Evolutionary conservation across 176 grass and related monocot genomes (phyloP).

Genomic region (bread wheat (Triticum aestivum)): DNA sequence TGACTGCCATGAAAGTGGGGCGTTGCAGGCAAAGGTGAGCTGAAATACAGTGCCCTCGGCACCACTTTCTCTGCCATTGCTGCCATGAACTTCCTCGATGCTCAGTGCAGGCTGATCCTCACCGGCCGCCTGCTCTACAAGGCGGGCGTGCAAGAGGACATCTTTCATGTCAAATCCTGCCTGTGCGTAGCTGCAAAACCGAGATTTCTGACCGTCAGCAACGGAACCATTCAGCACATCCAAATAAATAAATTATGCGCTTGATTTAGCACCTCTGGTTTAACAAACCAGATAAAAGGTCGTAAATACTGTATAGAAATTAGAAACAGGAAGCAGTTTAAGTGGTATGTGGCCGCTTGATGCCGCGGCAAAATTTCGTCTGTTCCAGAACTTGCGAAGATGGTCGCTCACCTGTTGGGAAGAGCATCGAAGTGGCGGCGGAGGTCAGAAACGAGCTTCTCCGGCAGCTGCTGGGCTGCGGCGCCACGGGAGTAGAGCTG

Average conservation of each 20-base stretch:
- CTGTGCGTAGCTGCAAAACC: conserved; percentile 80
- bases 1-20: conserved; percentile 84
- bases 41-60: conserved; percentile 57
- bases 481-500: conserved; percentile 72
- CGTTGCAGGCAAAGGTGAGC: conserved; percentile 78
- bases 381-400: neutral
- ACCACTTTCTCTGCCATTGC: conserved; percentile 32
- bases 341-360: neutral
- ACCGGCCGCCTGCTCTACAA: conserved; percentile 72
- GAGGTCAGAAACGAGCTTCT: conserved; percentile 82
- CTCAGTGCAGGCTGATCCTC: conserved; percentile 71
- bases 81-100: conserved; percentile 73
- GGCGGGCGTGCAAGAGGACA: conserved; percentile 75
- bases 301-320: neutral
- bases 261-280: neutral
- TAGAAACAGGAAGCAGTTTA: neutral
- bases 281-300: neutral
- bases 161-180: conserved; percentile 98
- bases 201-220: conserved; percentile 29
- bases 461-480: conserved; percentile 66
- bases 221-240: neutral
- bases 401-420: conserved; percentile 67
- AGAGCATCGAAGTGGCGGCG: conserved; percentile 95
- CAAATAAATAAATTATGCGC: conserved; percentile 3
- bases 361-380: too few species aligned